Conservation (phyloP, 2,329 filamentous ascomycete species). For the Exserohilum turcica region DNA sequence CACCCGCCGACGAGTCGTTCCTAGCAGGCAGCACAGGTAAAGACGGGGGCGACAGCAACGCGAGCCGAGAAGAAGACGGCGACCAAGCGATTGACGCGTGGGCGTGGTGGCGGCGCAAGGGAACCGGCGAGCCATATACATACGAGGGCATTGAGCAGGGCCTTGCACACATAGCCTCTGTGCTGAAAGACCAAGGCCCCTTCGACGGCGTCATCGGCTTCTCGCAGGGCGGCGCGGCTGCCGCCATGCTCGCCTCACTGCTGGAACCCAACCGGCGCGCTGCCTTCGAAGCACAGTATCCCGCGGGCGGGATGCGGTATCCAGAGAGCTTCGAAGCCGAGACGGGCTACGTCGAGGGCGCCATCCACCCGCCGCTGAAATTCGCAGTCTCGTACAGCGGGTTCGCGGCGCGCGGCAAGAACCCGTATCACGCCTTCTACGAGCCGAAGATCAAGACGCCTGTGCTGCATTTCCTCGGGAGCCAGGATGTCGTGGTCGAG, state of each 20-base stretch:
- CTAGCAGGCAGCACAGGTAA: conserved; percentile 36
- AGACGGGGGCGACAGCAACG: conserved; percentile 42
- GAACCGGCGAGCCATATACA: conserved; percentile 52
- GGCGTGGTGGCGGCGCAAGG: conserved; percentile 81
- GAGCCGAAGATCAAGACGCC: conserved; percentile 77
- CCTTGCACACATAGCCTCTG: conserved; percentile 63
- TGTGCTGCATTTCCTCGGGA: conserved; percentile 80
- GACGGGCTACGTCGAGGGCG: conserved; percentile 23
- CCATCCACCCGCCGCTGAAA: conserved; percentile 62
- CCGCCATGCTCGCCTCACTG: conserved; percentile 73
- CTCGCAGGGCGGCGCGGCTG: conserved; percentile 57
- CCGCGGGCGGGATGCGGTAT: conserved; percentile 56
- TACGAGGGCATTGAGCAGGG: conserved; percentile 76
- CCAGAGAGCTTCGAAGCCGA: conserved; percentile 52
- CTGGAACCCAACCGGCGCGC: conserved; percentile 63
- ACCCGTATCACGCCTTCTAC: conserved; percentile 71
- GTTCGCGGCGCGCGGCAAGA: conserved; percentile 67
- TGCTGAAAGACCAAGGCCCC: conserved; percentile 38
- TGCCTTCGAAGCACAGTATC: conserved; percentile 54
- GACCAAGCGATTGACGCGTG: conserved; percentile 68
- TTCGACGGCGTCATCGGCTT: conserved; percentile 47
- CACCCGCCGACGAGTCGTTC: conserved; percentile 60
- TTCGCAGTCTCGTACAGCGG: conserved; percentile 81
- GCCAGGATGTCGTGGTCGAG: conserved; percentile 85
- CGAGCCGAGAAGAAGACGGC: conserved; percentile 42